A percentile compares a stretch with the other conserved stretches of the same genome.
These are phyloP conservation scores for Botrytis medusae DNA, from an alignment of 2,329 filamentous ascomycete species.

Conservation along the genomic window DNA sequence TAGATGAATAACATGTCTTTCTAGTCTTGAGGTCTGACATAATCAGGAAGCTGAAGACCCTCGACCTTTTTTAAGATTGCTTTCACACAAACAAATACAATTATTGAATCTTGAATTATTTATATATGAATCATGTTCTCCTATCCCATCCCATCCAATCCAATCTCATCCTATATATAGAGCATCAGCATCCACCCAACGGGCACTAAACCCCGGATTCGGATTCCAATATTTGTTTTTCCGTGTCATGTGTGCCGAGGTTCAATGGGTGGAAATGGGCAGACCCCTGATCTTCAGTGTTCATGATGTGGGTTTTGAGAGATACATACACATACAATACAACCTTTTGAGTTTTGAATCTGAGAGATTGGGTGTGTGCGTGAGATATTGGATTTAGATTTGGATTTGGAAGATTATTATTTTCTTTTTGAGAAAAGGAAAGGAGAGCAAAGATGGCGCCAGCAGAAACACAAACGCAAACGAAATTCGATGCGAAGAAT, in stretches of 20 bases:
- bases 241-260: background rate
- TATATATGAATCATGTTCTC: background rate
- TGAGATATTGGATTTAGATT: no score
- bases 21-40: background rate
- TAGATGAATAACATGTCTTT: no score
- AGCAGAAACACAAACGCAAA: background rate
- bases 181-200: background rate
- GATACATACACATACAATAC: no score
- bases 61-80: background rate
- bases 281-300: no score
- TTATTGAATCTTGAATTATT: background rate
- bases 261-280: background rate
- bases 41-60: background rate
- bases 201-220: background rate
- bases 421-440: no score
- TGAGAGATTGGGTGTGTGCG: no score
- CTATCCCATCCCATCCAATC: background rate
- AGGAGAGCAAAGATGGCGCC: background rate
- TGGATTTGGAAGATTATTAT: no score
- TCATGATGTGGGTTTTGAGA: no score
- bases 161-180: background rate
- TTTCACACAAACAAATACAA: background rate
- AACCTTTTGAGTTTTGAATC: no score
- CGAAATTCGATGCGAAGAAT: background rate
- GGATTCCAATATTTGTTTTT: background rate